These are phyloP conservation scores for Trypanosoma lewisi DNA, from an alignment of 208 protist genomes.

Conservation along the genomic window DNA sequence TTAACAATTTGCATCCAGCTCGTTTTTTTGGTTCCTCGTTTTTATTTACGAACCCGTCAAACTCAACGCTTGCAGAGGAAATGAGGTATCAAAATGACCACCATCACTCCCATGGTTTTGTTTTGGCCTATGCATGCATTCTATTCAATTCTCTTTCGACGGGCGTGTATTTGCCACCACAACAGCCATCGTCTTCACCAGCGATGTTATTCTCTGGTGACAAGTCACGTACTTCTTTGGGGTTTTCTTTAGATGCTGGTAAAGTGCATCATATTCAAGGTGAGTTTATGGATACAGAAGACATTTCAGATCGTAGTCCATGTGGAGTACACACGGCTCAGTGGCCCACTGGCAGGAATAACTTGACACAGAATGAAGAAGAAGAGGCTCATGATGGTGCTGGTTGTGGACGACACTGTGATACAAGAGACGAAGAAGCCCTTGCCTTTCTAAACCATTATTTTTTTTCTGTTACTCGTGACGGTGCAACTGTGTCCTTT, in stretches of 20 bases:
- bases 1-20: background rate
- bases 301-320: too few relatives aligned
- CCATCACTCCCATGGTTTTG: background rate
- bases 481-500: constrained; percentile 22
- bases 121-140: background rate
- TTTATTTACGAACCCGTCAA: background rate
- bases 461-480: constrained; percentile 17
- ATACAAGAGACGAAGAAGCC: constrained; percentile 12
- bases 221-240: too few relatives aligned
- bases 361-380: background rate
- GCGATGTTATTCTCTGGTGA: too few relatives aligned
- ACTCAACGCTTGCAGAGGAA: background rate
- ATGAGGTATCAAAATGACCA: background rate
- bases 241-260: too few relatives aligned
- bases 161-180: too few relatives aligned
- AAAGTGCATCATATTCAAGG: too few relatives aligned
- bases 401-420: background rate
- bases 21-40: background rate
- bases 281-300: too few relatives aligned
- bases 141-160: background rate
- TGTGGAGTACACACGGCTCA: too few relatives aligned
- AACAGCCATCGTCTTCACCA: too few relatives aligned
- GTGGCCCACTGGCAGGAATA: too few relatives aligned
- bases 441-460: constrained; percentile 5
- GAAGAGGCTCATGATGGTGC: background rate